A percentile compares a stretch with the other conserved stretches of the same genome.
Conservation (phyloP, 1,139 yeast genomes). For the Scheffersomyces illinoinensis region DNA sequence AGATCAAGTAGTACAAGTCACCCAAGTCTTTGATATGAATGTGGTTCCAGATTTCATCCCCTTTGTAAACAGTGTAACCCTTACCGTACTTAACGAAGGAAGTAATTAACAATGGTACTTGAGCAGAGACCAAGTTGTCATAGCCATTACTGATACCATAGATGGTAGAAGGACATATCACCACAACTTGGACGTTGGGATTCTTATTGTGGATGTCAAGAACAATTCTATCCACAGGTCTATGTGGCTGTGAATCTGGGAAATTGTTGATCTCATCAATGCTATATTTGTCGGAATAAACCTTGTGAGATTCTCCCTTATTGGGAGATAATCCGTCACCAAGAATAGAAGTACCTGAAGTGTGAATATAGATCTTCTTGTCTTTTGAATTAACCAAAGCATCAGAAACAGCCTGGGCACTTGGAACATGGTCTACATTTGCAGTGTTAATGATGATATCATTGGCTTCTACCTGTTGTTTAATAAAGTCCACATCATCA, state of each 20-base stretch:
- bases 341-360: slow-evolving; percentile 39
- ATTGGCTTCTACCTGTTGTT: slow-evolving; percentile 19
- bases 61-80: slow-evolving; percentile 31
- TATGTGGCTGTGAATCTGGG: slow-evolving; percentile 34
- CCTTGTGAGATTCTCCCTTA: slow-evolving; percentile 19
- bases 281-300: slow-evolving; percentile 30
- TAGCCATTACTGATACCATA: slow-evolving; percentile 33
- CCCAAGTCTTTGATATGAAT: slow-evolving; percentile 40
- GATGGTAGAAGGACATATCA: slow-evolving; percentile 26
- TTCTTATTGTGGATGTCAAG: slow-evolving; percentile 27
- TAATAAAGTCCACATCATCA: slow-evolving; percentile 21
- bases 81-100: slow-evolving; percentile 23
- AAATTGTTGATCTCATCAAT: slow-evolving; percentile 31
- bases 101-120: slow-evolving; percentile 29
- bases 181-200: slow-evolving; percentile 18
- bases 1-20: slow-evolving; percentile 25
- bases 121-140: slow-evolving; percentile 30
- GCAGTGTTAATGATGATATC: slow-evolving; percentile 40
- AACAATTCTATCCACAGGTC: slow-evolving; percentile 35
- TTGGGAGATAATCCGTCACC: slow-evolving; percentile 25
- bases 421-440: slow-evolving; percentile 34
- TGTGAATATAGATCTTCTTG: slow-evolving; percentile 32
- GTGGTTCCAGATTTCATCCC: slow-evolving; percentile 38
- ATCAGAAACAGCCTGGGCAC: slow-evolving; percentile 25
- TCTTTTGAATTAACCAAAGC: slow-evolving; percentile 10